Evolutionary conservation across 768 basidiomycete species (phyloP), one percentile per base, ranked within the genome.

Genomic region (Xerocomellus amylosporus): DNA sequence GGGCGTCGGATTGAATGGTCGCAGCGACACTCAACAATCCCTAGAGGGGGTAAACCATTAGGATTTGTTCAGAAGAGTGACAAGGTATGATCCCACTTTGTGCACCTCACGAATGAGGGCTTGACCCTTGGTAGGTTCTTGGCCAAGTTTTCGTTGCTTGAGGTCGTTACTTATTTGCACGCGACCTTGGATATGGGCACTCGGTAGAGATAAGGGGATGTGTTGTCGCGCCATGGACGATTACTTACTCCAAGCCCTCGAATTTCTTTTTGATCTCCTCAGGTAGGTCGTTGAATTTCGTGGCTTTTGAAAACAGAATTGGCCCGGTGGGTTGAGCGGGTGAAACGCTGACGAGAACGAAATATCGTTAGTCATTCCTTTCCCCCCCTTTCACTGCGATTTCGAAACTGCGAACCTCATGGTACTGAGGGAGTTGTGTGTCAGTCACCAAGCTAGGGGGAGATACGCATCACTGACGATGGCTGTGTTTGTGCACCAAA

Each of bases 251-350:
- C 39, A 93, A 79, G 37, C 69, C 66, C 63, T 91, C 90, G n/a
- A 93, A 75, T 5, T 71, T 75, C 55, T 72, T 83, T 71, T 83
- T 88, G 20, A 85, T 56, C 2, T 82, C 77, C 46, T 92, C 88
- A 1, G 88, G 84, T 5, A 92, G 71, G 65, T 92, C 90, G 49
- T 92, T 93, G 70, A 90, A 92, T 64, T 90, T 92, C 1, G 88
- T 89, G 0, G 77, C 74, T 52, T 74, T 78, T 26, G 74, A 74
- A 41, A 76, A 73, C n/a, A 67, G 19, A 28, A 64, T 54, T 20
- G 64, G 66, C 8, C 68, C 71, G 4, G 59, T 60, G 6, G 56
- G 8, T 57, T 72, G 71, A 53, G 64, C 54, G 19, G 71, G 67
- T 5, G 71, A 70, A 40, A 67, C 53, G 24, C 68, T 73, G 37